phyloP scores from a whole-genome alignment of 1,139 yeast genomes.

The Blastobotrys raffinosifermentans region DNA sequence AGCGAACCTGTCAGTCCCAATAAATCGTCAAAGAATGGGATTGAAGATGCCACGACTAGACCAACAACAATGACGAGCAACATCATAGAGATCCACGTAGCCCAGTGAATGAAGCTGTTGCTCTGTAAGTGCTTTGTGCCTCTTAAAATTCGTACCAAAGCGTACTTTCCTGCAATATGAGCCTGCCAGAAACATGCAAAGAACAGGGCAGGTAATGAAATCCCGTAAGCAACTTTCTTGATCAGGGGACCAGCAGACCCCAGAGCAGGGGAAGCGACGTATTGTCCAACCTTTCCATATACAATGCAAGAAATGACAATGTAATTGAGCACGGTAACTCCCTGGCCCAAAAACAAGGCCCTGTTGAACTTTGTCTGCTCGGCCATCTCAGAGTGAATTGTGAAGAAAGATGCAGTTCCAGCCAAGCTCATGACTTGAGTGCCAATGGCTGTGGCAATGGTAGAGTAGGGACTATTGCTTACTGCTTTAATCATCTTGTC shows the following conservation, averaged over 20 bases:
- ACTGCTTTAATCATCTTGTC: slow-evolving; percentile 6
- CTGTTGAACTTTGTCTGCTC: slow-evolving; percentile 6
- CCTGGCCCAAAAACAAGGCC: slow-evolving; percentile 8
- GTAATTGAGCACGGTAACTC: slow-evolving; percentile 8
- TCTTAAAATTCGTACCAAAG: slow-evolving; percentile 8
- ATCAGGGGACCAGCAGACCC: slow-evolving; percentile 12
- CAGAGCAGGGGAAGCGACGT: slow-evolving; percentile 12
- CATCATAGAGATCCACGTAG: slow-evolving; percentile 3
- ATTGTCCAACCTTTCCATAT: slow-evolving; percentile 10
- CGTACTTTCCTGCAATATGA: slow-evolving; percentile 10
- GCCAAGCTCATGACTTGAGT: slow-evolving; percentile 10
- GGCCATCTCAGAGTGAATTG: slow-evolving; percentile 11
- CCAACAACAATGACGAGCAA: slow-evolving; percentile 2
- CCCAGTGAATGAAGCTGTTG: slow-evolving; percentile 5
- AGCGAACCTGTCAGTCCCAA: slow-evolving; percentile 5
- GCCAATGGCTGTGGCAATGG: slow-evolving; percentile 9
- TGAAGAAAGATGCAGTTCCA: slow-evolving; percentile 10
- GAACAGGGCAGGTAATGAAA: slow-evolving; percentile 10
- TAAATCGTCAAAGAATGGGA: slow-evolving; percentile 4
- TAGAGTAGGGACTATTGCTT: slow-evolving; percentile 4
- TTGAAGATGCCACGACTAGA: background rate
- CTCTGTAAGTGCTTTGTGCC: slow-evolving; percentile 8
- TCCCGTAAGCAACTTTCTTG: slow-evolving; percentile 11
- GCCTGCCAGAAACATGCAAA: slow-evolving; percentile 9
- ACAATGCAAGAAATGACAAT: slow-evolving; percentile 7